Percentiles rank a stretch among this genome's conserved stretches.
These are phyloP conservation scores for Vaccinium vitisidaea DNA, from an alignment of 148 eudicot species.

Conservation along the genomic window DNA sequence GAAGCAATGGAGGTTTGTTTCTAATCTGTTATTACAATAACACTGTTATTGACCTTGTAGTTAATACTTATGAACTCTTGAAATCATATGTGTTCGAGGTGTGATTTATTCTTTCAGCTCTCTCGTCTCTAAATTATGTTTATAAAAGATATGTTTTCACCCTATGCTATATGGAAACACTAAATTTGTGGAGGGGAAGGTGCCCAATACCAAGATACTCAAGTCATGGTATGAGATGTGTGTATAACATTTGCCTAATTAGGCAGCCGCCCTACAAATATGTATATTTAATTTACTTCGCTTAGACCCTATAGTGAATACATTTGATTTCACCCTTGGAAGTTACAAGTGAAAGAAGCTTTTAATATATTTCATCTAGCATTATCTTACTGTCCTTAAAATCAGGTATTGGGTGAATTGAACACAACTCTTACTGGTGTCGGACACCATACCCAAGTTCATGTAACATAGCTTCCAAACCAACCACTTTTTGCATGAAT, in stretches of 20 bases:
- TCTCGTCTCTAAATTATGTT: not conserved
- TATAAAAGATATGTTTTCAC: not conserved
- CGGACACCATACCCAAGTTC: not conserved
- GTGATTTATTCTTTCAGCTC: not conserved
- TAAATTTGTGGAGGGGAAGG: not conserved
- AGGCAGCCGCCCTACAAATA: not conserved
- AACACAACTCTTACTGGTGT: not conserved
- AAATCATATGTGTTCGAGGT: not conserved
- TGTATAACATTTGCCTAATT: not conserved
- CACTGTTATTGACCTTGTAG: not conserved
- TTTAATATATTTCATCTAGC: not conserved
- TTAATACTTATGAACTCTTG: not conserved
- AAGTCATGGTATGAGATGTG: not conserved
- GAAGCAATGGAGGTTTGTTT: constrained; percentile 81
- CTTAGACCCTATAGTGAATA: not conserved
- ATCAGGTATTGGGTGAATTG: not conserved
- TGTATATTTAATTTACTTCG: not conserved
- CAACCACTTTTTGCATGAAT: not conserved
- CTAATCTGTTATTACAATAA: not conserved
- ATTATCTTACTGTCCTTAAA: not conserved
- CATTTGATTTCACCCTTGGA: not conserved
- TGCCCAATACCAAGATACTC: not conserved
- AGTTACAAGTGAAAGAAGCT: not conserved
- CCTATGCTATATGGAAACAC: not conserved
- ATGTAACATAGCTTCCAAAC: not conserved